phyloP scores from a whole-genome alignment of 78 protist genomes.

The Trichosphaerium sp. region DNA sequence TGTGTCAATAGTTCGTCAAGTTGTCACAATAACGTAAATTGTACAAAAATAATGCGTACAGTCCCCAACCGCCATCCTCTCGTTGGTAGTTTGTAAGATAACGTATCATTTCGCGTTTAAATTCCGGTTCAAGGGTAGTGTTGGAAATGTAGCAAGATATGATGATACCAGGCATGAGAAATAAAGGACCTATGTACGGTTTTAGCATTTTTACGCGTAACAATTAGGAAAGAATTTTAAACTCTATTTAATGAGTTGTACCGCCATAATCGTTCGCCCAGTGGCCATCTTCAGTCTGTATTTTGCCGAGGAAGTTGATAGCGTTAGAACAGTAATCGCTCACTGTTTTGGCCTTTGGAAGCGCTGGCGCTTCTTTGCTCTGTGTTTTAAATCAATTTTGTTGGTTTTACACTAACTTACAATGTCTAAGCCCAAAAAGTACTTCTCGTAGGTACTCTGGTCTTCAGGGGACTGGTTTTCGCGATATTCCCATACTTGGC shows the following conservation, averaged over 20 bases:
- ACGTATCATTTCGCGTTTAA: slow-evolving; percentile 45
- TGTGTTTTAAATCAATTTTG: no score
- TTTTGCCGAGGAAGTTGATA: slow-evolving; percentile 14
- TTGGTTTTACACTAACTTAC: no score
- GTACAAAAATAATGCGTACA: slow-evolving; percentile 10
- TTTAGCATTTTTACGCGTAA: no score
- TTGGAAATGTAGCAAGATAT: slow-evolving; percentile 54
- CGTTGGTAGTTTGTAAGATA: slow-evolving; percentile 61
- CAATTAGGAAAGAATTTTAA: no score
- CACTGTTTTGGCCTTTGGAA: no score
- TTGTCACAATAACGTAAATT: not conserved
- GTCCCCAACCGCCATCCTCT: slow-evolving; percentile 80
- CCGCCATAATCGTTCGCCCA: slow-evolving; percentile 93
- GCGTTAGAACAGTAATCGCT: no score
- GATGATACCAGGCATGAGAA: slow-evolving; percentile 79
- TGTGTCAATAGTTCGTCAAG: not conserved
- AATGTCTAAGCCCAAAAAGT: no score
- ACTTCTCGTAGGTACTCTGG: no score
- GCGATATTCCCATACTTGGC: slow-evolving; percentile 41
- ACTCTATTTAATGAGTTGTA: no score
- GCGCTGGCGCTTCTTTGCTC: no score
- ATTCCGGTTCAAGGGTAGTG: slow-evolving; percentile 3
- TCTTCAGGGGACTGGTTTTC: no score
- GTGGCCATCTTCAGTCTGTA: slow-evolving; percentile 75
- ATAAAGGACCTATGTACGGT: no score